phyloP scores from a whole-genome alignment of 352 stramenopile species.

The Phytophthora tentaculata region DNA sequence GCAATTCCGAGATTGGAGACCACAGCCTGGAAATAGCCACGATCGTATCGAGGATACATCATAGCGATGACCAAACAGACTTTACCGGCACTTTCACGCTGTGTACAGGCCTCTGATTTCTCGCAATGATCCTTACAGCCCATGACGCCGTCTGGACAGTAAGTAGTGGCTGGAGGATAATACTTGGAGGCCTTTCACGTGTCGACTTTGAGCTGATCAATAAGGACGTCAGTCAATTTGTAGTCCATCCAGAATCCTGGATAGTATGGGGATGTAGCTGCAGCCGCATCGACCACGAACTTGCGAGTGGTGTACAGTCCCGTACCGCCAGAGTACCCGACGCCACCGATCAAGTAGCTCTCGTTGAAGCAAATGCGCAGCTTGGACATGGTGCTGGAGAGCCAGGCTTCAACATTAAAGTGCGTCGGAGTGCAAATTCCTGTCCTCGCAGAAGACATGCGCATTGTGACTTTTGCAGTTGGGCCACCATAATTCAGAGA shows the following conservation, averaged over 20 bases:
- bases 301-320: not conserved
- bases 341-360: conserved; percentile 27
- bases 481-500: not conserved
- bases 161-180: not conserved
- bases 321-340: not conserved
- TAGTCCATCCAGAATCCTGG: not conserved
- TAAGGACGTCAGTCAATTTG: not conserved
- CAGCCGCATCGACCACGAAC: not conserved
- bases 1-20: not conserved
- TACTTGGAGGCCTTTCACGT: not conserved
- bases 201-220: not conserved
- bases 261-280: not conserved
- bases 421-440: not conserved
- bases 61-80: not conserved
- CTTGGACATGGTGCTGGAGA: not conserved
- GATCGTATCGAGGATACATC: not conserved
- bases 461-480: not conserved
- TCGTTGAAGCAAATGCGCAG: conserved; percentile 39
- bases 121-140: not conserved
- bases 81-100: not conserved
- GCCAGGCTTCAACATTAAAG: not conserved
- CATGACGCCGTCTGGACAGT: not conserved
- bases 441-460: not conserved
- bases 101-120: not conserved
- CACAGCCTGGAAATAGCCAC: not conserved